Evolutionary conservation across 305 asterid genomes (phyloP), one percentile per base, ranked within the genome.

Genomic region (Rubia occidens): DNA sequence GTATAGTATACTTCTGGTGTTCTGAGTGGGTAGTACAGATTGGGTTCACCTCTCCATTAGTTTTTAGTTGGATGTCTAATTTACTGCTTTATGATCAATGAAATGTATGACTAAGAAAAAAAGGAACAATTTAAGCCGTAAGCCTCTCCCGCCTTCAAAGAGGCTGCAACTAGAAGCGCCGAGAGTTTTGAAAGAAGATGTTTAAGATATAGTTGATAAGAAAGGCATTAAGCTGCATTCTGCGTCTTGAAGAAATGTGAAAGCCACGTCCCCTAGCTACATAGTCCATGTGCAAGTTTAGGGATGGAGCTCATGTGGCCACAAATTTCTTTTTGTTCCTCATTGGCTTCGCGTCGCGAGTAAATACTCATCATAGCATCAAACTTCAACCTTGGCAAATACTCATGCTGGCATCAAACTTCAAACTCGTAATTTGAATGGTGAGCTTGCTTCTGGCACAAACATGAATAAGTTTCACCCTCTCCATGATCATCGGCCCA

Each of bases 271-370:
- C 96, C 85, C 59, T 81, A 87, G 13, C 82, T 84, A 14, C 97
- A 95, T 65, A 89, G 96, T 67, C 99, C 99, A 7, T 95, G 97
- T 64, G 88, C 96, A 47, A 81, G 74, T 74, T 77, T 80, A 69
- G 81, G 96, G 79, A 85, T 85, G 90, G 99, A 95, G 87, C 91
- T 95, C 64, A 96, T 96, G 66, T 95, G 99, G 99, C 99, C 97
- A 13, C 82, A 81, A 0, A 66, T 97, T 91, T 71, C 96, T 97
- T 29, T 95, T 95, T 77, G 99, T 91, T 74, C 99, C 37, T 32
- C 37, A 32, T 32, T 32, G 37, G 29, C 29, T 0, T 26, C 29
- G 5, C 37, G 37, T 3, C 37, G 37, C 5, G 37, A 32, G 37
- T 32, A 32, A 32, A 32, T 32, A 32, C 37, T 32, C 5, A 32